Percentiles rank a stretch among this genome's conserved stretches.
phyloP scores from a whole-genome alignment of 2,329 filamentous ascomycete genomes.

The Ceratocystis harringtonii region DNA sequence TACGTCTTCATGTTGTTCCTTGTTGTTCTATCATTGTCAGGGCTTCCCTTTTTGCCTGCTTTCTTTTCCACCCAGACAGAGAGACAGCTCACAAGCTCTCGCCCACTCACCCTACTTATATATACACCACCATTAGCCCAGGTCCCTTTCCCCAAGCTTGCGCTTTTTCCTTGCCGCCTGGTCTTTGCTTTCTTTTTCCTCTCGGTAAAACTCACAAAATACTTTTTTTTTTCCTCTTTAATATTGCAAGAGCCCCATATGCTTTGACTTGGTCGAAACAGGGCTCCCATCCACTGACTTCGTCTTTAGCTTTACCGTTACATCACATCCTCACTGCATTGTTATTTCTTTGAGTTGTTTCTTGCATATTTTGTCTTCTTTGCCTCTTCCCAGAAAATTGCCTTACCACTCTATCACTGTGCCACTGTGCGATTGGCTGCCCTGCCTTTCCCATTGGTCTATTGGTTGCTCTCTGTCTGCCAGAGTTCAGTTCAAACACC shows the following conservation, averaged over 20 bases:
- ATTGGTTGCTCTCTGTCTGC: neutral
- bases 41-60: neutral
- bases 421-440: neutral
- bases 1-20: neutral
- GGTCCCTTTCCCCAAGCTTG: neutral
- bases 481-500: slow-evolving; percentile 25
- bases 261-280: neutral
- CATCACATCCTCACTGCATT: neutral
- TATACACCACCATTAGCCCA: neutral
- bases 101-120: neutral
- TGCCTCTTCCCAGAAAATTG: neutral
- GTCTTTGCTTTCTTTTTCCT: neutral
- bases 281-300: neutral
- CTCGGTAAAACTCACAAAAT: neutral
- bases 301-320: neutral
- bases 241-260: neutral
- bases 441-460: neutral
- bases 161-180: neutral
- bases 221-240: neutral
- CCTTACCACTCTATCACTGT: neutral
- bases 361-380: slow-evolving; percentile 5
- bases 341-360: neutral
- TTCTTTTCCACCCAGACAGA: neutral
- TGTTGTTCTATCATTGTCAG: neutral
- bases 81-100: neutral